Percentiles rank a stretch among this genome's conserved stretches.
Conservation (phyloP, 2,329 filamentous ascomycete species). For the Cladosporium cucumerinum region DNA sequence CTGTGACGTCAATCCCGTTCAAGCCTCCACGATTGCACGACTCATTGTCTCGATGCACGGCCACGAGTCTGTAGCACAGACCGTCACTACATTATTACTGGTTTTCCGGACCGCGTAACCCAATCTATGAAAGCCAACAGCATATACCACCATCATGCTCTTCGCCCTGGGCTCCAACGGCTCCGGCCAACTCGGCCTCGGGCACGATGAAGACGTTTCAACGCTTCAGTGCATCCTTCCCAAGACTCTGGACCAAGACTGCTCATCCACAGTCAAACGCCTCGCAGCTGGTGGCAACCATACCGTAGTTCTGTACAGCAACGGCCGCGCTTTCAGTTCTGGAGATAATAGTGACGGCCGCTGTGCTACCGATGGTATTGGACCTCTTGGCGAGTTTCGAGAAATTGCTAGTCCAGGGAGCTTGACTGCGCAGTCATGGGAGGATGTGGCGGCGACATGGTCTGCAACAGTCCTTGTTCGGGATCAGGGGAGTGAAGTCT, state of each 20-base stretch:
- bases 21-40: conserved; percentile 6
- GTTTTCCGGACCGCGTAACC: neutral
- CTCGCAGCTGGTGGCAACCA: conserved; percentile 78
- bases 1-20: conserved; percentile 2
- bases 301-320: conserved; percentile 65
- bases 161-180: conserved; percentile 51
- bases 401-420: neutral
- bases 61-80: neutral
- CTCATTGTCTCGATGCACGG: conserved; percentile 4
- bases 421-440: neutral
- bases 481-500: conserved; percentile 50
- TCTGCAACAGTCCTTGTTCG: conserved; percentile 60
- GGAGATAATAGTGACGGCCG: conserved; percentile 57
- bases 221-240: conserved; percentile 23
- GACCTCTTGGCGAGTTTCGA: conserved; percentile 17
- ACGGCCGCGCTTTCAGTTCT: conserved; percentile 60
- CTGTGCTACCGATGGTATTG: conserved; percentile 31
- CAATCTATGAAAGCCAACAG: neutral
- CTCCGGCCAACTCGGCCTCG: conserved; percentile 50
- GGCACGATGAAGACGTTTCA: conserved; percentile 42
- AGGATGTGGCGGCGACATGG: conserved; percentile 66
- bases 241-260: neutral
- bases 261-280: conserved; percentile 18
- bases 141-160: conserved; percentile 15
- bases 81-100: neutral